These are phyloP conservation scores for Septoria petroselini DNA, from an alignment of 2,329 filamentous ascomycete species.

Conservation along the genomic window DNA sequence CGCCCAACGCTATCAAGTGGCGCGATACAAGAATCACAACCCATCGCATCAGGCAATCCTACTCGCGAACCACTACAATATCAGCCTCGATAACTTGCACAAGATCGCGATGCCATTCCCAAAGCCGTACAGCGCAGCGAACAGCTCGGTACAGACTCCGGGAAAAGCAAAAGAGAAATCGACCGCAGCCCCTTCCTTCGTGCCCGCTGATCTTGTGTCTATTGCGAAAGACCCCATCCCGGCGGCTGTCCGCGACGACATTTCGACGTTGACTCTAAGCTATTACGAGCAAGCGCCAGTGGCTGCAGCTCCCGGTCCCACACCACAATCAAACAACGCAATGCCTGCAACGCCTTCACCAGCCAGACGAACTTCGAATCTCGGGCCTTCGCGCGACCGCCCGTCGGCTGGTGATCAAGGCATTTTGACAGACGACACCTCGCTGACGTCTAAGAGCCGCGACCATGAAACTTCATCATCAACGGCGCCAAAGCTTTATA, in stretches of 20 bases:
- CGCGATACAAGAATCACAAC: slow-evolving; percentile 64
- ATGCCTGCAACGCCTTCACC: slow-evolving; percentile 60
- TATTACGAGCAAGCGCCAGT: slow-evolving; percentile 62
- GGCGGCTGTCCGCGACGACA: slow-evolving; percentile 63
- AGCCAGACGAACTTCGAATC: slow-evolving; percentile 61
- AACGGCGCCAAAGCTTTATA: slow-evolving; percentile 54
- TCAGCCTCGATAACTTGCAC: slow-evolving; percentile 73
- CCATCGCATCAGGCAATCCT: slow-evolving; percentile 63
- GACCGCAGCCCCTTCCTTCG: slow-evolving; percentile 54
- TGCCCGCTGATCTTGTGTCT: slow-evolving; percentile 79
- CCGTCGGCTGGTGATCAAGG: slow-evolving; percentile 29
- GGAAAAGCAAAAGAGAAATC: slow-evolving; percentile 74
- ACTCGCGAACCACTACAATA: slow-evolving; percentile 76
- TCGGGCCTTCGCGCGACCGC: slow-evolving; percentile 43
- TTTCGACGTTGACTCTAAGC: slow-evolving; percentile 71
- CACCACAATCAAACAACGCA: slow-evolving; percentile 37
- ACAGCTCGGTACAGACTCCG: slow-evolving; percentile 52
- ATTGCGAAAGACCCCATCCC: slow-evolving; percentile 58
- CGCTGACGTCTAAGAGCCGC: slow-evolving; percentile 30
- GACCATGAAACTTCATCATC: slow-evolving; percentile 40
- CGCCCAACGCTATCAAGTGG: slow-evolving; percentile 88
- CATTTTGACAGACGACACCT: slow-evolving; percentile 28
- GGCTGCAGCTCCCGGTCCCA: slow-evolving; percentile 32
- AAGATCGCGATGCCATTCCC: slow-evolving; percentile 76
- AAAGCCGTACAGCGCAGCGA: slow-evolving; percentile 59